Percentiles rank a stretch among this genome's conserved stretches.
phyloP scores from a whole-genome alignment of 2,329 filamentous ascomycete species.

The Amauroascus verrucosus region DNA sequence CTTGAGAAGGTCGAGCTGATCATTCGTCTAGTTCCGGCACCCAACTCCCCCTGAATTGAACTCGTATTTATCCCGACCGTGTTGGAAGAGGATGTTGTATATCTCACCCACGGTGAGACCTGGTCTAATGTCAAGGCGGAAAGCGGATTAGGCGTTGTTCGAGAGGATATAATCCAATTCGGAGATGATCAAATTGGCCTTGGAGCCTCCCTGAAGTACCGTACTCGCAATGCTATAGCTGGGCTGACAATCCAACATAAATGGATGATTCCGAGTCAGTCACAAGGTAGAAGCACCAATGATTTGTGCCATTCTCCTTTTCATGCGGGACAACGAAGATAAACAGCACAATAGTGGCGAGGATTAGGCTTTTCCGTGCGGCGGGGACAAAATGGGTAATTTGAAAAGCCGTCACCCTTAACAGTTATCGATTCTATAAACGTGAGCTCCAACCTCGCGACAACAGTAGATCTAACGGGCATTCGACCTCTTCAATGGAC shows the following conservation, averaged over 20 bases:
- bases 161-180: constrained; percentile 6
- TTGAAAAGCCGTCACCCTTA: too few species aligned
- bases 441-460: too few species aligned
- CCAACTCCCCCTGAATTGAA: constrained; percentile 19
- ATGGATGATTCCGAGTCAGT: constrained; percentile 14
- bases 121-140: constrained; percentile 11
- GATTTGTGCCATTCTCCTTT: not conserved
- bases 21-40: constrained; percentile 17
- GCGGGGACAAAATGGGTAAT: constrained; percentile 11
- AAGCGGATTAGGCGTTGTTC: constrained; percentile 7
- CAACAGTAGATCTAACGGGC: too few species aligned
- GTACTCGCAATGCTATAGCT: constrained; percentile 17
- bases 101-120: constrained; percentile 12
- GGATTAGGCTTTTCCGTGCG: not conserved
- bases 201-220: constrained; percentile 18
- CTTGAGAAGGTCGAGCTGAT: constrained; percentile 17
- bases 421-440: too few species aligned
- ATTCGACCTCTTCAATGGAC: too few species aligned
- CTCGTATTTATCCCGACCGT: constrained; percentile 20
- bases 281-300: constrained; percentile 9
- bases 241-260: constrained; percentile 21
- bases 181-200: constrained; percentile 18
- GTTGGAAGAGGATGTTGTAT: constrained; percentile 10
- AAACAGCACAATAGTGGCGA: not conserved
- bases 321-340: not conserved